phyloP scores from a whole-genome alignment of 1,284 basidiomycete species.

The Ceratobasidium papillatum region DNA sequence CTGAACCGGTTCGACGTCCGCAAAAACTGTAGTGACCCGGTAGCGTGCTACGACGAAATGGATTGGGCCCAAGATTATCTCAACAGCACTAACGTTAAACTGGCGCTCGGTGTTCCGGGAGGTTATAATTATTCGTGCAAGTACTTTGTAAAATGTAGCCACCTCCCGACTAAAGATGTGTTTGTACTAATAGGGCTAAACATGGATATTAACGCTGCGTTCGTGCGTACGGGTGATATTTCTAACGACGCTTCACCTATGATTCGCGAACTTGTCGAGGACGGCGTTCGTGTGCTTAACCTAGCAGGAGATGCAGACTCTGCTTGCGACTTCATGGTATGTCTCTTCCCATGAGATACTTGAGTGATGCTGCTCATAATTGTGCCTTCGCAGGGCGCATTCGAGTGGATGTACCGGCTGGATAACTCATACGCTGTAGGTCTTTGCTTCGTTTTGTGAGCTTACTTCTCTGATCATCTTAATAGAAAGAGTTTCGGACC shows the following conservation, averaged over 20 bases:
- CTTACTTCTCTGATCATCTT: not conserved
- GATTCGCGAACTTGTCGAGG: constrained; percentile 30
- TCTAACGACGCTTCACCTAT: constrained; percentile 19
- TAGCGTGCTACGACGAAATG: constrained; percentile 19
- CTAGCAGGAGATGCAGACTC: constrained; percentile 30
- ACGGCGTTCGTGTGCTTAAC: constrained; percentile 28
- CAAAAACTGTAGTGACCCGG: not conserved
- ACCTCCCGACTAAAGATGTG: not conserved
- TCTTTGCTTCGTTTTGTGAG: not conserved
- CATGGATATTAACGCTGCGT: constrained; percentile 15
- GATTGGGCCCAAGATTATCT: constrained; percentile 24
- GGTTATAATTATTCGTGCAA: constrained; percentile 15
- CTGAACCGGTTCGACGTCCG: constrained; percentile 25
- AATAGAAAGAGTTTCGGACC: constrained; percentile 22
- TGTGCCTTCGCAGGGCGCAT: not conserved
- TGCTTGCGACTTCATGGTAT: constrained; percentile 31
- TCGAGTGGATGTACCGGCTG: constrained; percentile 32
- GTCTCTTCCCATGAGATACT: not conserved
- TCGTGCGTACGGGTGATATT: constrained; percentile 16
- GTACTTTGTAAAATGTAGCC: not conserved
- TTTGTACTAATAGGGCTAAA: not conserved
- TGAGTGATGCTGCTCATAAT: not conserved
- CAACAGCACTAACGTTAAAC: constrained; percentile 18
- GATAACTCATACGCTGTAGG: constrained; percentile 17
- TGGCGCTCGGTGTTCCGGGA: constrained; percentile 12